Evolutionary conservation across 192 early-diverging fungal species (phyloP).

Genomic region (Backusella macrospora): DNA sequence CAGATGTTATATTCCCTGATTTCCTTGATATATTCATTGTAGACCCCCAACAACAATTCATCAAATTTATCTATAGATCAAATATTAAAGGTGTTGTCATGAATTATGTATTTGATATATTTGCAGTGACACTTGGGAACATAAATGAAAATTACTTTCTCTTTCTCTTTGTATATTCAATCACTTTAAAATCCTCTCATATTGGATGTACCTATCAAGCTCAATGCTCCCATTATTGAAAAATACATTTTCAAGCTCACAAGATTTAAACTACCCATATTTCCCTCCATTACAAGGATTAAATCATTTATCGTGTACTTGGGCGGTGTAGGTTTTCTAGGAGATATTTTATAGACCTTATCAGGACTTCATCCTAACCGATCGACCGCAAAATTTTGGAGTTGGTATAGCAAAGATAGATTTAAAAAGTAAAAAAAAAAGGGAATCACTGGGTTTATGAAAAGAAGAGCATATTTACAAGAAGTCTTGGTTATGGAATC

Average conservation of each 20-base stretch:
- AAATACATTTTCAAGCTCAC: conserved; percentile 70
- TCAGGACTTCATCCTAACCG: conserved; percentile 85
- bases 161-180: no score
- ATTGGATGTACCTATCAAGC: conserved; percentile 71
- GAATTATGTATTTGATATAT: conserved; percentile 62
- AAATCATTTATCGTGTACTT: conserved; percentile 73
- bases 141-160: conserved; percentile 56
- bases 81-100: conserved; percentile 33
- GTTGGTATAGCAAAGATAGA: conserved; percentile 73
- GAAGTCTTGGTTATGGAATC: conserved; percentile 85
- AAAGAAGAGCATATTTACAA: conserved; percentile 53
- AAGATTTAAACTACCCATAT: conserved; percentile 67
- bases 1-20: conserved; percentile 48
- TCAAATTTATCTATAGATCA: conserved; percentile 7
- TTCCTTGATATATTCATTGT: conserved; percentile 42
- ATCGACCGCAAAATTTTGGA: conserved; percentile 82
- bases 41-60: conserved; percentile 16
- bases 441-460: background rate
- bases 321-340: conserved; percentile 88
- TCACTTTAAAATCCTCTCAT: background rate
- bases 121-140: conserved; percentile 89
- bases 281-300: conserved; percentile 75
- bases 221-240: conserved; percentile 79
- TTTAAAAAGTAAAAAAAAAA: background rate
- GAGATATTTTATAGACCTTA: conserved; percentile 90